Percentiles rank a stretch among this genome's conserved stretches.
Conservation (phyloP, 2,329 filamentous ascomycete genomes). For the Ceratocystiopsis brevicomis region DNA sequence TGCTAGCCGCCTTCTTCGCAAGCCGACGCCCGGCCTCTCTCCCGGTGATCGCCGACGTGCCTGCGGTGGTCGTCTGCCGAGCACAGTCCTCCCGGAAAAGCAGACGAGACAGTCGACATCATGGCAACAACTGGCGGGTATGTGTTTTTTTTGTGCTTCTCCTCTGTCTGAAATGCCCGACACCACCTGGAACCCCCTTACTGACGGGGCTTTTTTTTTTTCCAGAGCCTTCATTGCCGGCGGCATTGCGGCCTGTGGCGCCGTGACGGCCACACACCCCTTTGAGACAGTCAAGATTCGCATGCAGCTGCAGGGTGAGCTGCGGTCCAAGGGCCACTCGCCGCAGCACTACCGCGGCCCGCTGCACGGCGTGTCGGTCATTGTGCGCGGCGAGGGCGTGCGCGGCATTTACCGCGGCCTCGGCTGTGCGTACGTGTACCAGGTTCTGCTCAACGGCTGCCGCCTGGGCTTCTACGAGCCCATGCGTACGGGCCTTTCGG, state of each 20-base stretch:
- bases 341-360: conserved; percentile 81
- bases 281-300: conserved; percentile 99
- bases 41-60: no score
- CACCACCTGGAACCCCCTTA: neutral
- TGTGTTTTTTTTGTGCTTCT: no score
- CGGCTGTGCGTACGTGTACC: conserved; percentile 86
- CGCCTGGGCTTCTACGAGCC: conserved; percentile 96
- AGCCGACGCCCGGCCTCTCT: no score
- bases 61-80: no score
- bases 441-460: conserved; percentile 90
- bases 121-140: no score
- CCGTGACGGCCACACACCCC: conserved; percentile 90
- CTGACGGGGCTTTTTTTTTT: neutral
- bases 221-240: conserved; percentile 76
- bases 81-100: no score
- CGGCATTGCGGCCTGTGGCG: conserved; percentile 90
- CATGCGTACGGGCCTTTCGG: conserved; percentile 54
- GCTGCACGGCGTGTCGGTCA: conserved; percentile 76
- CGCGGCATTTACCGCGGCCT: conserved; percentile 75
- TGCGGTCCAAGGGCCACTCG: conserved; percentile 70
- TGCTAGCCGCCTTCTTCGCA: no score
- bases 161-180: no score
- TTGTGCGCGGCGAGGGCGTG: conserved; percentile 76
- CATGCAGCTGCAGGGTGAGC: conserved; percentile 89
- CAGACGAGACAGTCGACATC: no score